Base-by-base conservation (phyloP, 2,329 filamentous ascomycete genomes). In the Ilyonectria sp. region DNA sequence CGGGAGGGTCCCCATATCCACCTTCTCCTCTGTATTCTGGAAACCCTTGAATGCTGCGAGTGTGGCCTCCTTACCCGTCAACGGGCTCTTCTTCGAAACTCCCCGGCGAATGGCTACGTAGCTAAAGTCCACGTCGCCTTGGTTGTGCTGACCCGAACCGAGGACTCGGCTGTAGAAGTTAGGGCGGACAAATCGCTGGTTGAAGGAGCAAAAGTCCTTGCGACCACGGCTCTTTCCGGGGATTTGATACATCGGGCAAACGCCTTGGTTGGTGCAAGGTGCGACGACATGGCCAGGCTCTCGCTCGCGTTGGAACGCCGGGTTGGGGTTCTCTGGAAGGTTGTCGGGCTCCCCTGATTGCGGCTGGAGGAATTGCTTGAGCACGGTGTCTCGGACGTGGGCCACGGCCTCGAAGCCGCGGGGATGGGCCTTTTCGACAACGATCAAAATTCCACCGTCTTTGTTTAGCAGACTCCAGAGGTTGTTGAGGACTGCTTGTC, bases 401-500 rank as follows among this genome's bases (percentile, higher is more conserved):
- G 94, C 95, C 46, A 99, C 90, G 15, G 94, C 93, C 79, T 98
- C 96, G 72, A 99, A 99, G 0, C 96, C 96, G 49, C 94, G 90
- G 13, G 94, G 93, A 13, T 97, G 89, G 0, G 94, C 96, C 79
- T 98, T 98, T 79, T 99, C 96, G 23, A 98, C 83, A 3, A 98
- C 82, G 55, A 98, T 89, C 5, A 99, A 86, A 15, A 99, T 88
- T 40, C 96, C 96, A 1, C 95, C 95, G 19, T 95, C 87, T 1
- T 93, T 93, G 59, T 93, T 93, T 4, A 98, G 85, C 57, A 98
- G 86, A 15, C 90, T 91, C 96, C 96, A 99, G 1, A 98, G 87
- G 68, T 97, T 97, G 76, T 97, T 91, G 21, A 98, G 85, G 59
- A 96, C 86, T 37, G 92, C 88, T 76, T 93, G 95, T 52, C 95